Evolutionary conservation across 2,329 filamentous ascomycete genomes (phyloP), one percentile per base, ranked within the genome.

Genomic region (Neobulgaria alba): DNA sequence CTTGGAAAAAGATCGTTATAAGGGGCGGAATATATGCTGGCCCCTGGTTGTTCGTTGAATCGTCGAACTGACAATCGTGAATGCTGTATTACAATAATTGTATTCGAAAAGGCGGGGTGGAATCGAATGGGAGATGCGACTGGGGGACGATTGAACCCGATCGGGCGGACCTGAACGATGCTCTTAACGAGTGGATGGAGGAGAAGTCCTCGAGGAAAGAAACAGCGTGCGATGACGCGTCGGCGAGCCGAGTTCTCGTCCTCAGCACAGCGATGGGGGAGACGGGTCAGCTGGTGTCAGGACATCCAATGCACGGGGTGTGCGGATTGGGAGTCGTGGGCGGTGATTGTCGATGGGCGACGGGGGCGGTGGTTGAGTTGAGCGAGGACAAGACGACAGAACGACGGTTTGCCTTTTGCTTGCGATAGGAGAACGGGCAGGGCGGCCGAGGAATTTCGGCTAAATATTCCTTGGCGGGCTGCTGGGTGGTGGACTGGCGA

Each of bases 171-270:
- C 33, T 42, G 32, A 26, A 30, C 23, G 41, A 48, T 40, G 49
- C 41, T 48, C 39, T 42, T 50, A 58, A 58, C 55, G 55, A 58
- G 53, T 46, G 56, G 48, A 54, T 53, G 50, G 56, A 57, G 45
- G 45, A 55, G 48, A 50, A 49, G 45, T 52, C 55, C 56, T 57
- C 49, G 46, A 50, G 38, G 42, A 47, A 50, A 42, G 42, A 50
- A 46, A 41, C 46, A 39, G 40, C 40, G 44, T 53, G 50, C 43
- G 49, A 51, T 57, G 50, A 57, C 51, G 54, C 52, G 55, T 54
- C 47, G 36, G 45, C 45, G 26, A 20, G 36, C 16, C 20, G 30
- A 38, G 21, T 37, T 44, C 32, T 19, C 38, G 47, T 36, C 46
- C 45, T 49, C 46, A 38, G 48, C 52, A 51, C 43, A 34, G 33